Percentiles rank a stretch among this genome's conserved stretches.
phyloP scores from a whole-genome alignment of 108 stramenopile genomes.

The Nitzschia sp. region DNA sequence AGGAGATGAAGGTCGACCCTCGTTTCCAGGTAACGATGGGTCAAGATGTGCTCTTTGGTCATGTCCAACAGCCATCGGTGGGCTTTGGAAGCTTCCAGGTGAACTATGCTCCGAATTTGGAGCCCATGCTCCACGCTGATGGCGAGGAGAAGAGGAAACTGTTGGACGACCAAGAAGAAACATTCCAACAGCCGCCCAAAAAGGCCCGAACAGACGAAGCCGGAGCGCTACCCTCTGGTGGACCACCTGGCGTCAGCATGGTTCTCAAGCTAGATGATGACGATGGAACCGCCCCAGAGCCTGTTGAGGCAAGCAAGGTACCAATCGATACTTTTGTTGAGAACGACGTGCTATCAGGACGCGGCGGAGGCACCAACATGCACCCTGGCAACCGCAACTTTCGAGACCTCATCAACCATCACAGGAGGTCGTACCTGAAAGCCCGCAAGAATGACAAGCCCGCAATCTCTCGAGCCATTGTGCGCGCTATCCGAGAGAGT shows the following conservation, averaged over 20 bases:
- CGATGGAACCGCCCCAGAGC: background rate
- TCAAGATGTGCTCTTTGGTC: constrained; percentile 3
- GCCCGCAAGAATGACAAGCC: constrained; percentile 59
- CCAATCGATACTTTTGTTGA: constrained; percentile 57
- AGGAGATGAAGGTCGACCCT: background rate
- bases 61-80: background rate
- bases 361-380: constrained; percentile 63
- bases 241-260: constrained; percentile 7
- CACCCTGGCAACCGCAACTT: constrained; percentile 62
- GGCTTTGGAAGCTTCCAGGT: background rate
- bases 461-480: constrained; percentile 62
- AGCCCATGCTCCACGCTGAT: background rate
- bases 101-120: constrained; percentile 2
- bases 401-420: constrained; percentile 40
- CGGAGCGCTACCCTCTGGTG: background rate
- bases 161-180: background rate
- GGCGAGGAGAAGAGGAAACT: constrained; percentile 1
- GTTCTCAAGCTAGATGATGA: constrained; percentile 8
- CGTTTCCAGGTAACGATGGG: background rate
- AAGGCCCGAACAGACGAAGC: constrained; percentile 6
- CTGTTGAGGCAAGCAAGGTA: constrained; percentile 39
- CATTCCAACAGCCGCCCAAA: background rate
- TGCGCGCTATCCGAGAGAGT: constrained; percentile 60
- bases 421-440: constrained; percentile 39
- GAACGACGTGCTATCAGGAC: constrained; percentile 68